Conservation (phyloP, 345 rosid species). For the Citrus inodora region DNA sequence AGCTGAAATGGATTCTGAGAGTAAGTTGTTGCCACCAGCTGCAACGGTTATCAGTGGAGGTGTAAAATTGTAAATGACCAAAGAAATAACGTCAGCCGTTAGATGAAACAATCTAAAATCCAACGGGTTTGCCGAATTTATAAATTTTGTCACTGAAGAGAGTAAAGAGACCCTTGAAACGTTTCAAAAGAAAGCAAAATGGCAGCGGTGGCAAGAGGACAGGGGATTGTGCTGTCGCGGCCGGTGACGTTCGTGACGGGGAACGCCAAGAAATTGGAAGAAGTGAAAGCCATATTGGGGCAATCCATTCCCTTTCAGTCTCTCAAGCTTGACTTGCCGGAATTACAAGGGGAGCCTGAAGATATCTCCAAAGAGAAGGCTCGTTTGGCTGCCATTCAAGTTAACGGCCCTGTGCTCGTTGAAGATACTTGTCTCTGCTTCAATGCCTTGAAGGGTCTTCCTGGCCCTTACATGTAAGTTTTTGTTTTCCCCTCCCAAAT, state of each 20-base stretch:
- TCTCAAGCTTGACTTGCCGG: conserved; percentile 85
- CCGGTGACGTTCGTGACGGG: conserved; percentile 97
- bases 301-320: conserved; percentile 79
- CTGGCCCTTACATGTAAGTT: conserved; percentile 97
- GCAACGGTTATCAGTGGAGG: no score
- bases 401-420: conserved; percentile 87
- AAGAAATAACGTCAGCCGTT: no score
- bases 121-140: no score
- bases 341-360: conserved; percentile 92
- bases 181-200: background rate
- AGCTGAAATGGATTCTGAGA: no score
- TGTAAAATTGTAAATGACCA: no score
- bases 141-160: no score
- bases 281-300: conserved; percentile 84
- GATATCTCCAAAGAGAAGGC: conserved; percentile 89
- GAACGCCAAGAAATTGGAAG: conserved; percentile 92
- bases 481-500: background rate
- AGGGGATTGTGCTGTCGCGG: conserved; percentile 37
- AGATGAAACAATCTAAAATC: no score
- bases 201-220: conserved; percentile 47
- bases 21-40: no score
- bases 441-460: conserved; percentile 94
- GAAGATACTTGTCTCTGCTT: conserved; percentile 98
- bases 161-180: background rate
- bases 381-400: conserved; percentile 83